Conservation (phyloP, 2,329 filamentous ascomycete genomes). For the Xylogone sp. region DNA sequence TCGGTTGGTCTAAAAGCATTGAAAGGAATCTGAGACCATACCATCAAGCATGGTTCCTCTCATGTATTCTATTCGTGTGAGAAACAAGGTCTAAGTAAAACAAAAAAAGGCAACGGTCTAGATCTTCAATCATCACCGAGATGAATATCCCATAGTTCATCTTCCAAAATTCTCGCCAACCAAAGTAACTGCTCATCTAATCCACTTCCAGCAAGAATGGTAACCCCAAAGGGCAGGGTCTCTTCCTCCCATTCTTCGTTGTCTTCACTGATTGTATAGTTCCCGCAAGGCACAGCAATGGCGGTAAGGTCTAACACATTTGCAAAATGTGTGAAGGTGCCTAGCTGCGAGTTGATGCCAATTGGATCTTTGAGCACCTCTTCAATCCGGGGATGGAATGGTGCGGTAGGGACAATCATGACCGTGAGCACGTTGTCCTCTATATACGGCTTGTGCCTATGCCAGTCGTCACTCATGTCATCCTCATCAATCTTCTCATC, state of each 20-base stretch:
- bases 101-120: too few relatives aligned
- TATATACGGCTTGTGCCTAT: slow-evolving; percentile 22
- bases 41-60: too few relatives aligned
- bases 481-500: slow-evolving; percentile 7
- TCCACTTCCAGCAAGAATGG: slow-evolving; percentile 35
- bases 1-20: too few relatives aligned
- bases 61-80: too few relatives aligned
- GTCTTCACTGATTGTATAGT: slow-evolving; percentile 13
- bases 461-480: slow-evolving; percentile 31
- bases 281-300: slow-evolving; percentile 27
- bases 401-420: slow-evolving; percentile 48
- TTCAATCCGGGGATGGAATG: slow-evolving; percentile 41
- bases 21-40: too few relatives aligned
- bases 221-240: slow-evolving; percentile 40
- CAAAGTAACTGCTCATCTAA: slow-evolving; percentile 36
- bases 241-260: slow-evolving; percentile 9
- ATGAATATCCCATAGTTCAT: slow-evolving; percentile 10
- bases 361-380: slow-evolving; percentile 48
- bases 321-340: slow-evolving; percentile 48
- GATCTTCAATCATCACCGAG: slow-evolving; percentile 6
- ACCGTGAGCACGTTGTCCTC: slow-evolving; percentile 25
- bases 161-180: slow-evolving; percentile 25
- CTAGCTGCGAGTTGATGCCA: slow-evolving; percentile 42
- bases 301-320: slow-evolving; percentile 52
- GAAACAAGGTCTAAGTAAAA: too few relatives aligned